Base-by-base conservation (phyloP, 1,284 basidiomycete species). In the Malassezia japonica region DNA sequence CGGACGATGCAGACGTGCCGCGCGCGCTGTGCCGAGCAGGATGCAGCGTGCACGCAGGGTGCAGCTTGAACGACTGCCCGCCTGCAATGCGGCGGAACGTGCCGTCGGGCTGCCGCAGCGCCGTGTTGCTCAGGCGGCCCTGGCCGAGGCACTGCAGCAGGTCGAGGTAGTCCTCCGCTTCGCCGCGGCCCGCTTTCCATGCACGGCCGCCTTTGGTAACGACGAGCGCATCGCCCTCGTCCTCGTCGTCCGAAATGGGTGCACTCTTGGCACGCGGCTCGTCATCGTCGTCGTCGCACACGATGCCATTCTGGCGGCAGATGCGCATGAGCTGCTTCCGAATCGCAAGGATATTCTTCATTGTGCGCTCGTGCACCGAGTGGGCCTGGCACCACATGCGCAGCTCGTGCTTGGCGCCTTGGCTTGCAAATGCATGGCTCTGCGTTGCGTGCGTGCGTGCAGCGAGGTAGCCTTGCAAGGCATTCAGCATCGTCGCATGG, bases 401-500 rank as follows among this genome's bases (percentile, higher is more conserved):
- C 15, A 50, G n/a, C 41, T 55, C 47, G 23, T 46, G 47, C 21
- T 31, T 32, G 2, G 49, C 53, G 8, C 50, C 40, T 1, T 41
- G 33, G 2, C 25, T 21, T 8, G 23, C 28, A 8, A 20, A 13
- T 7, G 38, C 38, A 24, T 40, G 38, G 18, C 27, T 9, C 8
- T 24, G 8, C 3, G 46, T 42, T 1, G 48, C 28, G 27, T 53
- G 46, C 15, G 33, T 28, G 3, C 51, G 37, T 31, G 57, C 59
- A 2, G 31, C 38, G 6, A 69, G 51, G 48, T 64, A 72, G 31
- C 72, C 70, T n/a, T 70, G 63, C 1, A 76, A 60, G 24, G 64
- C 67, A 37, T 59, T 62, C 15, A 72, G 54, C 32, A 63, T 31
- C 15, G 70, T 72, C 21, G 53, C 64, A 40, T 72, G 70, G 38